Evolutionary conservation across 768 basidiomycete genomes (phyloP), one percentile per base, ranked within the genome.

Genomic region (Auricularia auricula-judae): DNA sequence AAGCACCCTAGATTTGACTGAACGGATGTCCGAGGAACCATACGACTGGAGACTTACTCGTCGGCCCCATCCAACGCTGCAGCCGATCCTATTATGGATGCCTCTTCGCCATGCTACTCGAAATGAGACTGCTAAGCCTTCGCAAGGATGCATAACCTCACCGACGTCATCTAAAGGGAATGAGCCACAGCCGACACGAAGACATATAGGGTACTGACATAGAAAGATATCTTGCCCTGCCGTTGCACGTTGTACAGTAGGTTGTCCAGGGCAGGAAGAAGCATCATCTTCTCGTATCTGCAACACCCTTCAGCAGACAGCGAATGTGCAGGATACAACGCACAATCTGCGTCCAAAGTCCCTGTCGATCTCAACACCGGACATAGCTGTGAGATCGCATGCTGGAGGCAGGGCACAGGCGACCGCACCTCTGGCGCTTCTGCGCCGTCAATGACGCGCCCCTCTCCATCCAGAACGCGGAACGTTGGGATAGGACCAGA

Each of bases 221-320:
- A 93, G 74, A 93, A 93, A 3, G 89, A 89, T 68, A 92, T 92
- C 75, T 91, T 92, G 34, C 94, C 94, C 74, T 98, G 94, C 7
- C 94, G 84, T 72, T 98, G 94, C 8, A 94, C 86, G 69, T 94
- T 94, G 75, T 93, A 91, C 16, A 98, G 80, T 42, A 96, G 79
- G 68, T 86, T 93, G 76, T 97, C 94, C 72, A 95, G 76, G 47
- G 86, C 84, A 0, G 94, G 94, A 63, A 92, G 76, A 36, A 91
- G 79, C 64, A 83, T 82, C 88, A 92, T 93, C 65, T 86, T 77
- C 73, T 88, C 86, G 70, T 91, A 94, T 66, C 86, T 86, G 61
- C 65, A 60, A 7, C 4, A 3, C 34, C 33, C 18, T 43, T 21
- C 64, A 42, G 12, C 11, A 60, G 23, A 62, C 34, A 1, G 36